Evolutionary conservation across 306 rosid species (phyloP), one percentile per base, ranked within the genome.

Genomic region (Canavalia gladiata): DNA sequence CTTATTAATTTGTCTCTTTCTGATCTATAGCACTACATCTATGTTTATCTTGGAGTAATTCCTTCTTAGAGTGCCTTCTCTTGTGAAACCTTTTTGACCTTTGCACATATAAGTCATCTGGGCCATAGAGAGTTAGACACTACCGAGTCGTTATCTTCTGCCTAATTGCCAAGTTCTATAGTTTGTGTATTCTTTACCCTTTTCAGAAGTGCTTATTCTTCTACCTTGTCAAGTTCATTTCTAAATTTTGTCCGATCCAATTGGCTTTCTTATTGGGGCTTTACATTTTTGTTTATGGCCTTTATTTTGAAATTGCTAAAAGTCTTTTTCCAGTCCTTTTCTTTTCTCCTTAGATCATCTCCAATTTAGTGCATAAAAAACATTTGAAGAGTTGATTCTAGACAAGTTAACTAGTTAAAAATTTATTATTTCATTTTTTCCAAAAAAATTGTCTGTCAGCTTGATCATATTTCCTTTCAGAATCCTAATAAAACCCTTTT

Each of bases 181-280:
- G 49, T 52, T 52, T 66, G 51, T 63, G 39, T 33, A 2, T 64
- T 37, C 12, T 47, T 77, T 41, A 54, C 10, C 12, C 74, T 52
- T 52, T 51, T 30, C 82, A 54, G 1, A 31, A 42, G 5, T 6
- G 25, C n/a, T 54, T 37, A 0, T 51, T 52, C 49, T 51, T 47
- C 52, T 47, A 47, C 52, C 47, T 34, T 72, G 49, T 37, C 28
- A 77, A 37, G 33, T 37, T 78, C 7, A 6, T 69, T 69, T 60
- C 69, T 79, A 13, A 25, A 57, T 34, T 58, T 45, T 58, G 10
- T 59, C 42, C 4, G 29, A 47, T 34, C 47, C 42, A 57, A 46
- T 46, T 58, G 18, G 39, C 69, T 68, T 64, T 50, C 52, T 13
- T 35, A 29, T 18, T 9, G 8, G 64, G 4, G 74, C 51, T 18